Evolutionary conservation across 768 basidiomycete species (phyloP).

Genomic region (Mrakia blollopis): DNA sequence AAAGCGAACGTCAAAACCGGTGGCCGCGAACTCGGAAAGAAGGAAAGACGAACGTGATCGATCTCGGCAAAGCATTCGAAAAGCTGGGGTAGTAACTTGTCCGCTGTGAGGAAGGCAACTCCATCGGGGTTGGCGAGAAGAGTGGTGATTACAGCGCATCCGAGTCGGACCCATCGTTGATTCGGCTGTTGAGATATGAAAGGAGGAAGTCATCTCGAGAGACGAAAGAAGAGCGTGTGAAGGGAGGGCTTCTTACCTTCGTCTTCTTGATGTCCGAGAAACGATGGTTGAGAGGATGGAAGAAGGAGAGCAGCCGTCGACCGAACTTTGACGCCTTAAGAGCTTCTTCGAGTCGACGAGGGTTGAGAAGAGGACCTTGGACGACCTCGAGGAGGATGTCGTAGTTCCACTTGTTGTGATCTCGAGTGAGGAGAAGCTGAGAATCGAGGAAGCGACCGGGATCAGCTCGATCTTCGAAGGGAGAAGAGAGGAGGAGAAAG

Average conservation of each 20-base stretch:
- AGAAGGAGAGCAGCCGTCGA: slow-evolving; percentile 85
- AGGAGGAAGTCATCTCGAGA: neutral
- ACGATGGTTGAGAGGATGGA: slow-evolving; percentile 76
- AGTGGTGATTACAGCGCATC: slow-evolving; percentile 73
- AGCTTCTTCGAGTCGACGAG: slow-evolving; percentile 89
- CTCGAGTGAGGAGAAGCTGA: slow-evolving; percentile 80
- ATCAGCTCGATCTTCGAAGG: neutral
- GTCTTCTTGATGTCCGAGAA: slow-evolving; percentile 76
- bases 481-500: neutral
- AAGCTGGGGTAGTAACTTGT: slow-evolving; percentile 77
- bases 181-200: slow-evolving; percentile 59
- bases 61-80: slow-evolving; percentile 83
- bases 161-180: slow-evolving; percentile 77
- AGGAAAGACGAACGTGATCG: slow-evolving; percentile 63
- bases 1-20: neutral
- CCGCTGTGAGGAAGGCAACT: slow-evolving; percentile 66
- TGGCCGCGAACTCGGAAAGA: too few relatives aligned
- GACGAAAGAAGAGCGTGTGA: neutral
- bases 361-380: slow-evolving; percentile 85
- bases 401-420: slow-evolving; percentile 87
- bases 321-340: slow-evolving; percentile 85
- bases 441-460: too few relatives aligned
- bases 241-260: slow-evolving; percentile 50
- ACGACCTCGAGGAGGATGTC: slow-evolving; percentile 81
- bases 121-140: slow-evolving; percentile 80